A percentile compares a stretch with the other conserved stretches of the same genome.
These are phyloP conservation scores for Otatea glauca DNA, from an alignment of 176 grass and related monocot species.

Conservation along the genomic window DNA sequence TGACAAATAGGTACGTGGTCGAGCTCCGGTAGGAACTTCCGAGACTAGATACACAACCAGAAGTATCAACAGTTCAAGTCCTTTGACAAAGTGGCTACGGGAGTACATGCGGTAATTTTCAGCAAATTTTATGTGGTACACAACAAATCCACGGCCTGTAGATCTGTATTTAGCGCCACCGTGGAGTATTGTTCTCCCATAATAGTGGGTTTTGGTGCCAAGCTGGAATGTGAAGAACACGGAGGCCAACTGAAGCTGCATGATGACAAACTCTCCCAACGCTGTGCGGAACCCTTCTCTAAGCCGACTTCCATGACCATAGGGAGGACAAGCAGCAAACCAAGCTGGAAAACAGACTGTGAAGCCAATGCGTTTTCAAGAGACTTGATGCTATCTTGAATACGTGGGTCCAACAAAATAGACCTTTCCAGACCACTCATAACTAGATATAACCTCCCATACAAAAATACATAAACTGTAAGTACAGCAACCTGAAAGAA, in stretches of 20 bases:
- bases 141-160: slow-evolving; percentile 91
- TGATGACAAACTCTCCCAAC: slow-evolving; percentile 84
- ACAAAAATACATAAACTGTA: slow-evolving; percentile 92
- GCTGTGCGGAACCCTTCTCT: slow-evolving; percentile 86
- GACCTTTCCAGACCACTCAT: slow-evolving; percentile 92
- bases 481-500: slow-evolving; percentile 80
- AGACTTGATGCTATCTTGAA: slow-evolving; percentile 40
- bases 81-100: slow-evolving; percentile 93
- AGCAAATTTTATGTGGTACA: slow-evolving; percentile 85
- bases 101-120: slow-evolving; percentile 89
- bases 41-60: slow-evolving; percentile 77
- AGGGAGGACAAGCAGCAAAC: slow-evolving; percentile 78
- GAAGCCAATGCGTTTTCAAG: slow-evolving; percentile 90
- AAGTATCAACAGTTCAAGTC: slow-evolving; percentile 75
- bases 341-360: slow-evolving; percentile 82
- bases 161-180: slow-evolving; percentile 84
- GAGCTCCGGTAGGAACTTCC: slow-evolving; percentile 81
- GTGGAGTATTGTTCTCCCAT: slow-evolving; percentile 89
- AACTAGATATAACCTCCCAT: slow-evolving; percentile 89
- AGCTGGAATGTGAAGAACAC: slow-evolving; percentile 95
- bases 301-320: slow-evolving; percentile 95
- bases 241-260: slow-evolving; percentile 87
- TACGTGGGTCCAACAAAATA: slow-evolving; percentile 73
- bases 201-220: slow-evolving; percentile 88
- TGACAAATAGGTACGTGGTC: slow-evolving; percentile 79